Percentiles rank a stretch among this genome's conserved stretches.
Conservation (phyloP, 169 alveolate genomes). For the Eimeria acervulina region DNA sequence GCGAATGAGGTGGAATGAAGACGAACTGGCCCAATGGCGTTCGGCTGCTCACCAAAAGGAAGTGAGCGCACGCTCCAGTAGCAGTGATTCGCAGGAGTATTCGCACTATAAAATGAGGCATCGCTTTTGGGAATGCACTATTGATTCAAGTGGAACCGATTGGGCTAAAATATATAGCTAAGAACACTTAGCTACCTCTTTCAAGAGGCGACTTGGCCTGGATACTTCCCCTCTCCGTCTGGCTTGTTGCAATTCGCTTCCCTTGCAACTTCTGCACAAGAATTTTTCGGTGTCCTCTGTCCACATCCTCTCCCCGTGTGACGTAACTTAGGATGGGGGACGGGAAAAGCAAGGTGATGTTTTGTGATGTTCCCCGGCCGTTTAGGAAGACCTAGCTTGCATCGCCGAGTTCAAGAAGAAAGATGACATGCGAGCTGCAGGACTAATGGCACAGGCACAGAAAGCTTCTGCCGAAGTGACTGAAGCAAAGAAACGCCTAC, state of each 20-base stretch:
- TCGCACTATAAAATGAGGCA: neutral
- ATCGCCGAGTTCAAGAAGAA: slow-evolving; percentile 68
- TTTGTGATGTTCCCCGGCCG: neutral
- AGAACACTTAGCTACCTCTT: neutral
- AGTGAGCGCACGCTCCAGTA: slow-evolving; percentile 48
- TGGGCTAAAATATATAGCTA: neutral
- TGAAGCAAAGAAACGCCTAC: slow-evolving; percentile 71
- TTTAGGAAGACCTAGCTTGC: slow-evolving; percentile 56
- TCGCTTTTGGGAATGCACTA: neutral
- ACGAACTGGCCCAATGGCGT: slow-evolving; percentile 97
- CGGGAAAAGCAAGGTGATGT: neutral
- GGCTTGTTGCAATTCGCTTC: neutral
- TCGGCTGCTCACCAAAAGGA: slow-evolving; percentile 96
- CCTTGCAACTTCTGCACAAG: neutral
- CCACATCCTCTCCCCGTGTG: neutral
- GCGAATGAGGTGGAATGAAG: slow-evolving; percentile 96
- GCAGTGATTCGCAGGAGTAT: neutral
- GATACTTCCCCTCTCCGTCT: neutral
- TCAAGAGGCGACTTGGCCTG: neutral
- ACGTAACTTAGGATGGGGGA: neutral
- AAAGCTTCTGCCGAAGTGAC: slow-evolving; percentile 56
- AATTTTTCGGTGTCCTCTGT: neutral
- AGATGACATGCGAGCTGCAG: slow-evolving; percentile 73
- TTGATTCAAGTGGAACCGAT: neutral
- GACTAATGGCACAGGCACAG: slow-evolving; percentile 53